Percentiles rank a stretch among this genome's conserved stretches.
Conservation (phyloP, 2,329 filamentous ascomycete species). For the Fusarium sp. region DNA sequence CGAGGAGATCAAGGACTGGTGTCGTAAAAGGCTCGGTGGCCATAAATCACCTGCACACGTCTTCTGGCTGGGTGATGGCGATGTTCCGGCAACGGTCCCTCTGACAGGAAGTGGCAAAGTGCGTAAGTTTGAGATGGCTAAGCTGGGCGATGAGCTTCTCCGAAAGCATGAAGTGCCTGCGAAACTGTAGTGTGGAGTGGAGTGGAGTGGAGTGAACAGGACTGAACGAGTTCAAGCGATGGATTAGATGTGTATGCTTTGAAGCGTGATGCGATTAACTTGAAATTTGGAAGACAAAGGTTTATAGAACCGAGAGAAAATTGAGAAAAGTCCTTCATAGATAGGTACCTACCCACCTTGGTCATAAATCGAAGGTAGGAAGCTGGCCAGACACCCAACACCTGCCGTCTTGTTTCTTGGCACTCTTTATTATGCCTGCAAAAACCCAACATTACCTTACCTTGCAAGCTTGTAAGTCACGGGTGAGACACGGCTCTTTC, state of each 20-base stretch:
- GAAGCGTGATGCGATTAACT: not conserved
- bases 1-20: slow-evolving; percentile 70
- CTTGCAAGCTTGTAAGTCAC: not conserved
- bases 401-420: not conserved
- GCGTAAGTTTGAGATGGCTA: slow-evolving; percentile 71
- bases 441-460: not conserved
- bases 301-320: not conserved
- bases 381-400: not conserved
- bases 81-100: slow-evolving; percentile 64
- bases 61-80: slow-evolving; percentile 77
- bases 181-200: slow-evolving; percentile 51
- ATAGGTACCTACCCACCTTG: too few relatives aligned
- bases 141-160: slow-evolving; percentile 63
- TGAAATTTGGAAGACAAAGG: not conserved
- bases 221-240: not conserved
- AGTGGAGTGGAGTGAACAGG: not conserved
- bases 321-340: not conserved
- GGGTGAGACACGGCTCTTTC: not conserved
- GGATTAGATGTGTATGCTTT: not conserved
- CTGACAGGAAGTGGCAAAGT: slow-evolving; percentile 79
- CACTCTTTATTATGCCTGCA: not conserved
- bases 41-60: slow-evolving; percentile 77
- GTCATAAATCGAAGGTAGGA: not conserved
- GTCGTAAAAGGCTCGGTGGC: slow-evolving; percentile 66
- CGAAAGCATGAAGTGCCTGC: slow-evolving; percentile 56